These are phyloP conservation scores for Agarophyton chilense DNA, from an alignment of 23 red algal species.

Conservation along the genomic window DNA sequence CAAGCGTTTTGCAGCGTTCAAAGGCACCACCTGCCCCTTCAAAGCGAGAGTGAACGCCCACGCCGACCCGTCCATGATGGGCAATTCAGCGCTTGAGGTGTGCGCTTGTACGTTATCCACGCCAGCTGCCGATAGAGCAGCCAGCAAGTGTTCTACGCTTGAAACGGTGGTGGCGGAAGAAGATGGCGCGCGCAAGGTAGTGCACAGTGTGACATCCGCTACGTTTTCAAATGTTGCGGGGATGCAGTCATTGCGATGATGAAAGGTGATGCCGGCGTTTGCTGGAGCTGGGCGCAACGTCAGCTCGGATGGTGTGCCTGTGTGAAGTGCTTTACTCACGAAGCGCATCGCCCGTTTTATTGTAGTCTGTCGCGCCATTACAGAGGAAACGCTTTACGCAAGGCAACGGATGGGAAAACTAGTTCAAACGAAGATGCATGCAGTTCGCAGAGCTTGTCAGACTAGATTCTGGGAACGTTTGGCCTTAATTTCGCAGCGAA, in stretches of 20 bases:
- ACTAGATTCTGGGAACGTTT: not conserved
- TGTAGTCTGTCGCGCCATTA: slow-evolving; percentile 33
- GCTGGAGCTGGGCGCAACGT: slow-evolving; percentile 42
- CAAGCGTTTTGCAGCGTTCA: slow-evolving; percentile 9
- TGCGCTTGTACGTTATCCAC: slow-evolving; percentile 53
- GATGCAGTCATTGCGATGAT: slow-evolving; percentile 26
- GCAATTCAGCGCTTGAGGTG: slow-evolving; percentile 9
- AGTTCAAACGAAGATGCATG: not conserved
- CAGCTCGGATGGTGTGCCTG: slow-evolving; percentile 22
- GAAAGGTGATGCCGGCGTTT: slow-evolving; percentile 36
- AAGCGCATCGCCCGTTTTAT: slow-evolving; percentile 39
- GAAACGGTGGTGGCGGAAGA: slow-evolving; percentile 18
- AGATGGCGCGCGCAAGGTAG: slow-evolving; percentile 20
- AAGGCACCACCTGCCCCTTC: slow-evolving; percentile 18
- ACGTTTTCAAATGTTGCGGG: slow-evolving; percentile 43
- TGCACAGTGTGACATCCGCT: not conserved
- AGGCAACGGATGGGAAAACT: not conserved
- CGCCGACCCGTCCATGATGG: slow-evolving; percentile 49
- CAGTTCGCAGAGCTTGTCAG: not conserved
- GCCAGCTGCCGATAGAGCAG: slow-evolving; percentile 39
- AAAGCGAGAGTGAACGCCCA: slow-evolving; percentile 25
- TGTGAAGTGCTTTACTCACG: slow-evolving; percentile 36
- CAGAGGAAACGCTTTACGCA: not conserved
- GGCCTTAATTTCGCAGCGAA: slow-evolving; percentile 6
- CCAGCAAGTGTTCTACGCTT: slow-evolving; percentile 35